Evolutionary conservation across 176 grass and related monocot genomes (phyloP).

Genomic region (Ampelocalamus luodianensis): DNA sequence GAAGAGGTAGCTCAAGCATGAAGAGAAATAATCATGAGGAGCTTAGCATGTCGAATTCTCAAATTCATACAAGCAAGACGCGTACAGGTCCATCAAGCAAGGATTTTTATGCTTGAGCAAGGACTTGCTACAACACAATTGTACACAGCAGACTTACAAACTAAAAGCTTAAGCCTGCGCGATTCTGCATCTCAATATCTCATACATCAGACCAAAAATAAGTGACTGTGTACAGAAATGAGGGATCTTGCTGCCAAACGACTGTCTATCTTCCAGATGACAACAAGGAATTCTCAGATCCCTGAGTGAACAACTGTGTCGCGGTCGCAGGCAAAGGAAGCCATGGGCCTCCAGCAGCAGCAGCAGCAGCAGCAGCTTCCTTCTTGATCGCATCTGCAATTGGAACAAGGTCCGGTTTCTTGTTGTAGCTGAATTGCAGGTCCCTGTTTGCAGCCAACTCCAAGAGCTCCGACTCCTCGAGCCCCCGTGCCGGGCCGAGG

Average conservation of each 20-base stretch:
- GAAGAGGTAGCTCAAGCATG: background rate
- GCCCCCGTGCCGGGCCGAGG: constrained; percentile 74
- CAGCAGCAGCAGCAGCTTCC: constrained; percentile 27
- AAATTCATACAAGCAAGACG: background rate
- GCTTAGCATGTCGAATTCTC: background rate
- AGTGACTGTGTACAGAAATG: constrained; percentile 59
- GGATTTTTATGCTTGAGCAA: constrained; percentile 16
- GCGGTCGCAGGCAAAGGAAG: constrained; percentile 32
- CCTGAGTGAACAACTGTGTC: constrained; percentile 16
- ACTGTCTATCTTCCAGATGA: constrained; percentile 56
- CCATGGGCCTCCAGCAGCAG: constrained; percentile 34
- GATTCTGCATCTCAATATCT: constrained; percentile 29
- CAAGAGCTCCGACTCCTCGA: constrained; percentile 78
- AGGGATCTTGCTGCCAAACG: background rate
- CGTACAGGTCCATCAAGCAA: constrained; percentile 32
- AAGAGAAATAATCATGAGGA: background rate
- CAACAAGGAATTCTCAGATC: constrained; percentile 50
- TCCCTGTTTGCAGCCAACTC: constrained; percentile 80
- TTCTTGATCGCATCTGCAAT: constrained; percentile 41
- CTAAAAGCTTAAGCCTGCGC: constrained; percentile 53
- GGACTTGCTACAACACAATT: constrained; percentile 27
- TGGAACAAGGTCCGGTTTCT: constrained; percentile 36
- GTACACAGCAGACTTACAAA: constrained; percentile 37
- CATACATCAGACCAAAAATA: constrained; percentile 3
- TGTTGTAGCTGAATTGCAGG: constrained; percentile 63